These are phyloP conservation scores for Boletus nobilissimus DNA, from an alignment of 1,284 basidiomycete species.

Conservation along the genomic window DNA sequence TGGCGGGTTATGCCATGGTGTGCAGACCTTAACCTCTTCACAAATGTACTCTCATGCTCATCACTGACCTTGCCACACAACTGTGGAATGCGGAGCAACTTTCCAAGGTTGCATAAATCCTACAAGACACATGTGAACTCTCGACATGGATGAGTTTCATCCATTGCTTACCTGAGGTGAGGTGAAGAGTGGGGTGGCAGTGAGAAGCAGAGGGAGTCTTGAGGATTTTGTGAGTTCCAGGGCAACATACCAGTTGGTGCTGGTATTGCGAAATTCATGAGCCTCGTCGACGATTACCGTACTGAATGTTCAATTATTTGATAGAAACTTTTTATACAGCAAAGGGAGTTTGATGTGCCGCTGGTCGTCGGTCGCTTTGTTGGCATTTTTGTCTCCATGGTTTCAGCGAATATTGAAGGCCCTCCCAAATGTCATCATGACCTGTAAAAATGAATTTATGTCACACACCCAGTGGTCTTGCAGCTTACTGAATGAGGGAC, in stretches of 20 bases:
- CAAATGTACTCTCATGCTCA: not conserved
- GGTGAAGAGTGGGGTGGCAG: constrained; percentile 12
- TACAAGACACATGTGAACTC: not conserved
- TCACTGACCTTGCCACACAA: constrained; percentile 13
- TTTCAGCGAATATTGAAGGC: constrained; percentile 13
- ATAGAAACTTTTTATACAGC: constrained; percentile 16
- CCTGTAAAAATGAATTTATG: not conserved
- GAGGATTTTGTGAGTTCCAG: constrained; percentile 17
- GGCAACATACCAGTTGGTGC: too few species aligned
- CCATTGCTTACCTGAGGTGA: constrained; percentile 13
- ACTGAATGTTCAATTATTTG: not conserved
- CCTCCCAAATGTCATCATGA: constrained; percentile 27
- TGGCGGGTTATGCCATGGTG: constrained; percentile 11
- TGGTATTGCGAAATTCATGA: too few species aligned
- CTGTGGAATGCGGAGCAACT: constrained; percentile 14
- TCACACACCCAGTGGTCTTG: not conserved
- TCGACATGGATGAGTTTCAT: not conserved
- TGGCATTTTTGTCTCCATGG: constrained; percentile 16
- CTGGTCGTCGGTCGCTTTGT: constrained; percentile 20
- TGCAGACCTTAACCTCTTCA: constrained; percentile 16
- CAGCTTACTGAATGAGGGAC: constrained; percentile 26
- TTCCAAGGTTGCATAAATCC: constrained; percentile 27
- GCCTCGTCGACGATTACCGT: constrained; percentile 15
- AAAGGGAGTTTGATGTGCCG: constrained; percentile 23
- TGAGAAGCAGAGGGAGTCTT: constrained; percentile 1